Base-by-base conservation (phyloP, 805 yeast species). In the Candida verbasci region DNA sequence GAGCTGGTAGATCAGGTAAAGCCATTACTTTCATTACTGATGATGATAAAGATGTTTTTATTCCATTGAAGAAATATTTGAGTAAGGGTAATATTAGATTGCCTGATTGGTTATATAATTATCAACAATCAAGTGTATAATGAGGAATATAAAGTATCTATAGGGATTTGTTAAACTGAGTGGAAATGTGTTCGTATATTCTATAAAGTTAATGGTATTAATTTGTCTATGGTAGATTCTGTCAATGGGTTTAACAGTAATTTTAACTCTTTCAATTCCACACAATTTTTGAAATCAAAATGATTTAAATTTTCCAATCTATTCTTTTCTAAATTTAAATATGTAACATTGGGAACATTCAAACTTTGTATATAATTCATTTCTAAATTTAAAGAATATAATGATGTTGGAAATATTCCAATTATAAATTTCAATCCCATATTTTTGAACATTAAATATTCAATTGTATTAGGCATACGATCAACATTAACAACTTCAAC, bases 1-100 rank as follows among this genome's bases (percentile, higher is more conserved):
- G 98, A 58, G 97, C 96, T 0, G 97, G 97, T 0, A 77, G 75
- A 31, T 55, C 54, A 5, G 98, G 98, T 30, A 67, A 73, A 8
- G 82, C 96, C 4, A 65, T 80, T 9, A 83, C 96, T 0, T 84
- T 86, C 45, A 56, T 88, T 43, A 22, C 23, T 11, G 71, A 70
- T 9, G 70, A 69, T 3, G 89, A 83, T 47, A 56, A 60, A 10
- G 72, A 63, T 1, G 60, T 78, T 1, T 68, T 82, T 37, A 56
- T 58, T 36, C 80, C 73, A 43, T 55, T 80, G 49, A 65, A 67
- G 52, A 62, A 62, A 44, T 70, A 77, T 58, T 57, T 81, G 35
- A 47, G 53, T n/a, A 51, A 46, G 24, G 64, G 68, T 10, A 52
- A 58, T 4, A 55, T 43, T 23, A 33, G 31, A 14, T 33, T 43